Conservation (phyloP, 352 stramenopile genomes). For the Phytophthora sp. region DNA sequence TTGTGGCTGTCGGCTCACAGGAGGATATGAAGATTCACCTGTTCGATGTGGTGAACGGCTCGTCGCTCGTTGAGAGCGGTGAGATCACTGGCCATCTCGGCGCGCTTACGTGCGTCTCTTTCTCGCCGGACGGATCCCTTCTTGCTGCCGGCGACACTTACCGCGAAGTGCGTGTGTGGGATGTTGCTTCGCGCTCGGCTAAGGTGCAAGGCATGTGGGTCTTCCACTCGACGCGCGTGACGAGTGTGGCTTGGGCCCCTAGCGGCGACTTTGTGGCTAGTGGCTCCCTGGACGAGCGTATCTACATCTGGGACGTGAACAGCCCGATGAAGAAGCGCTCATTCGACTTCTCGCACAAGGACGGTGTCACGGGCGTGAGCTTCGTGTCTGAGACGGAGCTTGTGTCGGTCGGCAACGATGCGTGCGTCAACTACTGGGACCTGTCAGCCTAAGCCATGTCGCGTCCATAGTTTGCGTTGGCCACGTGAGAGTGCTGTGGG, state of each 20-base stretch:
- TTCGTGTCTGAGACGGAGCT: constrained; percentile 78
- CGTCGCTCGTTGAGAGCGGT: constrained; percentile 60
- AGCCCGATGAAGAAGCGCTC: constrained; percentile 66
- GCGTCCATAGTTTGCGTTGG: not conserved
- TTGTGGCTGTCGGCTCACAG: constrained; percentile 79
- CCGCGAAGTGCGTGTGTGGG: constrained; percentile 92
- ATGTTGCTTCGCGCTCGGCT: constrained; percentile 78
- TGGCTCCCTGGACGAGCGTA: constrained; percentile 94
- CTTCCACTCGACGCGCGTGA: constrained; percentile 96
- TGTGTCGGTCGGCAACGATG: constrained; percentile 83
- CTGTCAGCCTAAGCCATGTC: constrained; percentile 43
- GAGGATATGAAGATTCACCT: constrained; percentile 91
- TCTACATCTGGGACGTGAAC: constrained; percentile 96
- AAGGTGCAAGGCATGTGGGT: constrained; percentile 95
- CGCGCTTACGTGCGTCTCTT: constrained; percentile 78
- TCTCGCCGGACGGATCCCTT: constrained; percentile 83
- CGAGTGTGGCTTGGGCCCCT: constrained; percentile 92
- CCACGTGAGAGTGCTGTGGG: not conserved
- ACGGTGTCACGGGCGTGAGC: constrained; percentile 75
- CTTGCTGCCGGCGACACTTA: constrained; percentile 89
- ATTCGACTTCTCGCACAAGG: constrained; percentile 86
- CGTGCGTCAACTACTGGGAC: constrained; percentile 82
- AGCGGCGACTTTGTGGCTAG: constrained; percentile 92
- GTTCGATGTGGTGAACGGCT: constrained; percentile 77
- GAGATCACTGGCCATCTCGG: constrained; percentile 79